phyloP scores from a whole-genome alignment of 1,284 basidiomycete genomes.

The Microbotryum violaceum region DNA sequence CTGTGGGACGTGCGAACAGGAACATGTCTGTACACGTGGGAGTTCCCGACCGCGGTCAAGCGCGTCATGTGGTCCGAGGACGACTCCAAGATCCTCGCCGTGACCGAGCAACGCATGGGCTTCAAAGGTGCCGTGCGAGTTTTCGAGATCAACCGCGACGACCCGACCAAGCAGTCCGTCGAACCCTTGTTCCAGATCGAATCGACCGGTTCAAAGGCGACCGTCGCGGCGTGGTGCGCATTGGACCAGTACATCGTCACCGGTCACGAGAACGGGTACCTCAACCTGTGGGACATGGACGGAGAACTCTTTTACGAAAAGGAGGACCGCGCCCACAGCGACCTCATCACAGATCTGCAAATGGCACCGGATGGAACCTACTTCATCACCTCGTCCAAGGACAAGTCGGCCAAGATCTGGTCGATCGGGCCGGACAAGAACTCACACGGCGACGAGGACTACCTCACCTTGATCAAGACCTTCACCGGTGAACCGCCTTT shows the following conservation, averaged over 20 bases:
- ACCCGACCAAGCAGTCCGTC: slow-evolving; percentile 63
- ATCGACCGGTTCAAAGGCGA: slow-evolving; percentile 88
- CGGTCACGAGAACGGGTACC: slow-evolving; percentile 92
- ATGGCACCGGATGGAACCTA: slow-evolving; percentile 83
- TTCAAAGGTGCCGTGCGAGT: slow-evolving; percentile 73
- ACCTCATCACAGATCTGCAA: slow-evolving; percentile 80
- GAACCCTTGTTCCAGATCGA: slow-evolving; percentile 73
- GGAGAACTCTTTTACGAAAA: slow-evolving; percentile 75
- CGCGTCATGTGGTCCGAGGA: slow-evolving; percentile 84
- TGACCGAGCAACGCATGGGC: slow-evolving; percentile 96
- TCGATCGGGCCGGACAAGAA: slow-evolving; percentile 49
- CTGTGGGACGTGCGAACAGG: slow-evolving; percentile 87
- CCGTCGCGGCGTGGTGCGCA: slow-evolving; percentile 84
- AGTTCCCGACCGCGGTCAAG: slow-evolving; percentile 96
- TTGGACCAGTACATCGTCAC: slow-evolving; percentile 76
- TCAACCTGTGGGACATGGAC: slow-evolving; percentile 61
- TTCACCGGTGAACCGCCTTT: slow-evolving; percentile 89
- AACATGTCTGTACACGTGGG: slow-evolving; percentile 87
- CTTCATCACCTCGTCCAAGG: slow-evolving; percentile 93
- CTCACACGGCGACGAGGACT: slow-evolving; percentile 70
- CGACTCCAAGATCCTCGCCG: slow-evolving; percentile 70
- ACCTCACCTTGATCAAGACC: slow-evolving; percentile 81
- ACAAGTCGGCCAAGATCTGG: slow-evolving; percentile 80
- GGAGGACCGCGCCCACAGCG: slow-evolving; percentile 69
- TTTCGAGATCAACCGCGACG: slow-evolving; percentile 75